Percentiles rank a stretch among this genome's conserved stretches.
Evolutionary conservation across 371 early-diverging fungal species (phyloP).

Genomic region (Apophysomyces trapeziformis): DNA sequence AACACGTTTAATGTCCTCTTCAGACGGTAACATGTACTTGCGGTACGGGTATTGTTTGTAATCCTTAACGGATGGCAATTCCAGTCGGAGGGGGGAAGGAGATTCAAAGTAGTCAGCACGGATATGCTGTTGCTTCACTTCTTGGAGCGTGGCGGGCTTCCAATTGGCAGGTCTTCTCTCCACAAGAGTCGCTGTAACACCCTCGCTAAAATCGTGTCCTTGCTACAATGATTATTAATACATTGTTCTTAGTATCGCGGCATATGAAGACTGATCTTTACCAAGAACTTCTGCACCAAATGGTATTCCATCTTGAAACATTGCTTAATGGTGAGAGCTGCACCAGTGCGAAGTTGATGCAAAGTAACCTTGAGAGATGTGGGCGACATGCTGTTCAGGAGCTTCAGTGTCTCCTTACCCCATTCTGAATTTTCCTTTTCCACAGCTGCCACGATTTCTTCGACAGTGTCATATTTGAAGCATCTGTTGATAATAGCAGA

Average conservation of each 20-base stretch:
- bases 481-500: conserved; percentile 48
- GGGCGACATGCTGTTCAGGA: conserved; percentile 78
- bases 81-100: conserved; percentile 33
- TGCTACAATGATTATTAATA: conserved; percentile 28
- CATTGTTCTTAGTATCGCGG: neutral
- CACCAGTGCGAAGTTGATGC: conserved; percentile 78
- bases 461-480: conserved; percentile 82
- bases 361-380: conserved; percentile 91
- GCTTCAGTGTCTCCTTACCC: conserved; percentile 71
- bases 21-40: conserved; percentile 81
- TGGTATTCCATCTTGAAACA: conserved; percentile 90
- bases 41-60: conserved; percentile 74
- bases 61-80: conserved; percentile 41
- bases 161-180: conserved; percentile 75
- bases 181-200: conserved; percentile 81
- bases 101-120: conserved; percentile 62
- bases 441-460: conserved; percentile 82
- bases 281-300: conserved; percentile 79
- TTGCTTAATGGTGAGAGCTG: conserved; percentile 68
- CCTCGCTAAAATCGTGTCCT: conserved; percentile 88
- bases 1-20: conserved; percentile 73
- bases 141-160: conserved; percentile 67
- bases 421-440: conserved; percentile 69
- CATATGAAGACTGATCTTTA: conserved; percentile 16
- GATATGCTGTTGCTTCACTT: conserved; percentile 61